Conservation (phyloP, 352 stramenopile genomes). For the Blastocystis sp. region DNA sequence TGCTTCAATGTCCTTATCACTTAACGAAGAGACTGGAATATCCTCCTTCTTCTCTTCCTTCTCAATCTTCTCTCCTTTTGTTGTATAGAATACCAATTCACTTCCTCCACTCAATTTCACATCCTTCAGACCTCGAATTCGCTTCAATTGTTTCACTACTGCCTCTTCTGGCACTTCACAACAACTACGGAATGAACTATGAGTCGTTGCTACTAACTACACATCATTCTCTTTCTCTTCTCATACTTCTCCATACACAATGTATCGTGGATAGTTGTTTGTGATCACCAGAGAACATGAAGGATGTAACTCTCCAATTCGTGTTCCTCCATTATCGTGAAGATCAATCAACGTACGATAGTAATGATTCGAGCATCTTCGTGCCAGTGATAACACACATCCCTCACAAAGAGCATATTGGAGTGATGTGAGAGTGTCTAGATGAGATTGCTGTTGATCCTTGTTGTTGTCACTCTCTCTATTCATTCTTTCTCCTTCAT, state of each 20-base stretch:
- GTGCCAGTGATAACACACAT: constrained; percentile 27
- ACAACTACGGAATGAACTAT: constrained; percentile 40
- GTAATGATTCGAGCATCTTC: constrained; percentile 4
- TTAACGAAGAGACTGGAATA: background rate
- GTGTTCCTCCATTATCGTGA: constrained; percentile 31
- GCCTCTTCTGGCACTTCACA: constrained; percentile 34
- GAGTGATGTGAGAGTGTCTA: background rate
- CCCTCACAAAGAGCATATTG: constrained; percentile 32
- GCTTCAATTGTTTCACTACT: constrained; percentile 32
- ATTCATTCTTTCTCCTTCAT: too few species aligned
- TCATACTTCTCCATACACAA: constrained; percentile 28
- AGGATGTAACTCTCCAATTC: constrained; percentile 47
- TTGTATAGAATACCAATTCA: background rate
- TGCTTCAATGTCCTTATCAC: constrained; percentile 11
- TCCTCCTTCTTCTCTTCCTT: background rate
- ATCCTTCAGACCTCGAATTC: constrained; percentile 20
- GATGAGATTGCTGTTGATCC: too few species aligned
- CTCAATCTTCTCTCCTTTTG: background rate
- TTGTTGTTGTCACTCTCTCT: background rate
- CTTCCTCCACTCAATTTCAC: constrained; percentile 46
- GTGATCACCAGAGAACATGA: background rate
- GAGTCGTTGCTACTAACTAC: constrained; percentile 23
- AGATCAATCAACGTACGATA: constrained; percentile 60
- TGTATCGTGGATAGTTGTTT: constrained; percentile 15
- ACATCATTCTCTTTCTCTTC: background rate